A percentile compares a stretch with the other conserved stretches of the same genome.
Conservation (phyloP, 1,139 yeast species). For the Yamadazyma dendronema region DNA sequence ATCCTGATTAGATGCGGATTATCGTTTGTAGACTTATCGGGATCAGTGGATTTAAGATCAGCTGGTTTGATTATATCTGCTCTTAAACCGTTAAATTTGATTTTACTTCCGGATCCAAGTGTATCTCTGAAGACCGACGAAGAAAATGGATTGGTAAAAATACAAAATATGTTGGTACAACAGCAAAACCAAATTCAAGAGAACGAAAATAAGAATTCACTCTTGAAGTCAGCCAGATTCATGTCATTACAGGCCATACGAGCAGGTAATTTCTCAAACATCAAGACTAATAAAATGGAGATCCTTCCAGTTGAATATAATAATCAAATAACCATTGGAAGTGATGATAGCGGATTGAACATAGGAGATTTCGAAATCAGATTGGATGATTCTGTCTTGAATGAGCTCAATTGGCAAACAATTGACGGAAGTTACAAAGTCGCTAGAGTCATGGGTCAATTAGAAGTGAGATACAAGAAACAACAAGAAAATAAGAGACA, state of each 20-base stretch:
- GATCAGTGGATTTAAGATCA: slow-evolving; percentile 83
- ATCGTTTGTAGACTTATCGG: slow-evolving; percentile 78
- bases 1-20: slow-evolving; percentile 66
- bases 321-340: slow-evolving; percentile 51
- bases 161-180: slow-evolving; percentile 29
- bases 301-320: slow-evolving; percentile 38
- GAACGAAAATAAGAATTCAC: slow-evolving; percentile 23
- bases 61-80: slow-evolving; percentile 75
- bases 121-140: slow-evolving; percentile 19
- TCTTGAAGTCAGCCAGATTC: slow-evolving; percentile 27
- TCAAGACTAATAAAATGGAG: slow-evolving; percentile 23
- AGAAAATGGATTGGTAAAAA: slow-evolving; percentile 28
- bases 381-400: slow-evolving; percentile 66
- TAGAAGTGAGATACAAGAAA: slow-evolving; percentile 43
- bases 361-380: slow-evolving; percentile 70
- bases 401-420: slow-evolving; percentile 75
- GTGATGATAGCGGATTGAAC: slow-evolving; percentile 33
- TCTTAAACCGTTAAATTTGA: slow-evolving; percentile 73
- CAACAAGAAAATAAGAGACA: slow-evolving; percentile 5
- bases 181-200: slow-evolving; percentile 30
- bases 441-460: slow-evolving; percentile 78
- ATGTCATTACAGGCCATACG: slow-evolving; percentile 35
- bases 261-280: slow-evolving; percentile 20
- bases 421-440: slow-evolving; percentile 78
- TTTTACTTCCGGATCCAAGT: slow-evolving; percentile 54